Conservation (phyloP, 495 filamentous ascomycete species). For the Penicillium turbatum region DNA sequence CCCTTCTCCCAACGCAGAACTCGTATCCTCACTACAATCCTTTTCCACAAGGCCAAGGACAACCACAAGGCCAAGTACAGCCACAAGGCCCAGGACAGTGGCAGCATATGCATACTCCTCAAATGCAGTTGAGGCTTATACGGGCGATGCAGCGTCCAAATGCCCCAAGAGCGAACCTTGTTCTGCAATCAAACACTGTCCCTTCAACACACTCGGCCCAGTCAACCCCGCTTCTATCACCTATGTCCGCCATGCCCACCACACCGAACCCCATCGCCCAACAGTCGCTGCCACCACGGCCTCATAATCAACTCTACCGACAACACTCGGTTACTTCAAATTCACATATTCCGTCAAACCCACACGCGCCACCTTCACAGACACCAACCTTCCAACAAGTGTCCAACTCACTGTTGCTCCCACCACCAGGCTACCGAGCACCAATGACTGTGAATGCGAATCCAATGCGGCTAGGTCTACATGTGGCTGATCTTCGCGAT, state of each 20-base stretch:
- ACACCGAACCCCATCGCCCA: not conserved
- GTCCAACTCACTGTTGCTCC: slow-evolving; percentile 23
- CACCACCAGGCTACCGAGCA: slow-evolving; percentile 26
- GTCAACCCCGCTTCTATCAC: not conserved
- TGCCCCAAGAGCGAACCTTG: not conserved
- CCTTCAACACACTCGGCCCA: not conserved
- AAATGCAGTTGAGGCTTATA: not conserved
- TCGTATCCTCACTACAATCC: not conserved
- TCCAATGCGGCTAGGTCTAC: slow-evolving; percentile 47
- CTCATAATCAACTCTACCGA: not conserved
- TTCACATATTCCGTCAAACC: not conserved
- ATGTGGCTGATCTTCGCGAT: slow-evolving; percentile 55
- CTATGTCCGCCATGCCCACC: not conserved
- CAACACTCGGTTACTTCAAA: not conserved
- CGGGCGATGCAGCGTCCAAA: not conserved
- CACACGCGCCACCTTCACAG: not conserved
- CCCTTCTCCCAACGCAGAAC: not conserved
- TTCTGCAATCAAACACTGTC: not conserved
- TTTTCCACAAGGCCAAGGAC: not conserved
- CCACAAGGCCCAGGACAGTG: not conserved
- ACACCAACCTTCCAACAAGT: not conserved
- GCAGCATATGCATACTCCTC: not conserved
- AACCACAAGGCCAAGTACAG: not conserved
- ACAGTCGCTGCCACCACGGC: not conserved
- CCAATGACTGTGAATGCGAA: slow-evolving; percentile 38